A percentile compares a stretch with the other conserved stretches of the same genome.
phyloP scores from a whole-genome alignment of 75 land plant species.

The Picea sitchensis region DNA sequence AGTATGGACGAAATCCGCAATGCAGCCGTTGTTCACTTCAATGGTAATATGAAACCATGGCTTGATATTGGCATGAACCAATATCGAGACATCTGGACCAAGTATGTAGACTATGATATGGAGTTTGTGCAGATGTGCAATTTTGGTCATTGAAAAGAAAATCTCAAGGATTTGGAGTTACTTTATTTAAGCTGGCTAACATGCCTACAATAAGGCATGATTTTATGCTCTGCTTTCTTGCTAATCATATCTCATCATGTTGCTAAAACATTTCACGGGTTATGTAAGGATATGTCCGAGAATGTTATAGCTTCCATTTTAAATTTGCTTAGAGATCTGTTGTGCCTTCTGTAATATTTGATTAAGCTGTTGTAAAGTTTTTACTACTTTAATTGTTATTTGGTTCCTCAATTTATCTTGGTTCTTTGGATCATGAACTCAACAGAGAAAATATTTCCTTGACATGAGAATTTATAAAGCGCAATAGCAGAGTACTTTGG shows the following conservation, averaged over 20 bases:
- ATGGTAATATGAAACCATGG: constrained; percentile 86
- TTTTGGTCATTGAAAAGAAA: constrained; percentile 36
- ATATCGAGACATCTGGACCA: constrained; percentile 68
- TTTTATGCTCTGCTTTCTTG: background rate
- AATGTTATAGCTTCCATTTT: constrained; percentile 5
- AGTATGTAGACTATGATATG: constrained; percentile 70
- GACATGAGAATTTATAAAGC: background rate
- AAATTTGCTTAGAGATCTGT: constrained; percentile 4
- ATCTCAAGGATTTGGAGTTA: background rate
- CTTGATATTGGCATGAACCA: constrained; percentile 78
- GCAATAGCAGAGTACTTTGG: background rate
- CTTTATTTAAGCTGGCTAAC: background rate
- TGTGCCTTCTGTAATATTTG: constrained; percentile 5
- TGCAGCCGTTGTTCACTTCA: constrained; percentile 84
- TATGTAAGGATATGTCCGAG: constrained; percentile 6
- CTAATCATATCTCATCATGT: background rate
- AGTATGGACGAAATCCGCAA: constrained; percentile 58
- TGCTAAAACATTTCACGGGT: constrained; percentile 5
- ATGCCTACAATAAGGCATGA: constrained; percentile 9
- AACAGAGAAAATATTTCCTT: constrained; percentile 1
- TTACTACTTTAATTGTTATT: background rate
- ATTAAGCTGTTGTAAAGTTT: background rate
- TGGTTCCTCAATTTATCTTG: background rate
- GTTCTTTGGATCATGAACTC: background rate
- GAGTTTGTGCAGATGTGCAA: constrained; percentile 73